Percentiles rank a stretch among this genome's conserved stretches.
Evolutionary conservation across 2,329 filamentous ascomycete species (phyloP).

Genomic region (Aspergillus sp.): DNA sequence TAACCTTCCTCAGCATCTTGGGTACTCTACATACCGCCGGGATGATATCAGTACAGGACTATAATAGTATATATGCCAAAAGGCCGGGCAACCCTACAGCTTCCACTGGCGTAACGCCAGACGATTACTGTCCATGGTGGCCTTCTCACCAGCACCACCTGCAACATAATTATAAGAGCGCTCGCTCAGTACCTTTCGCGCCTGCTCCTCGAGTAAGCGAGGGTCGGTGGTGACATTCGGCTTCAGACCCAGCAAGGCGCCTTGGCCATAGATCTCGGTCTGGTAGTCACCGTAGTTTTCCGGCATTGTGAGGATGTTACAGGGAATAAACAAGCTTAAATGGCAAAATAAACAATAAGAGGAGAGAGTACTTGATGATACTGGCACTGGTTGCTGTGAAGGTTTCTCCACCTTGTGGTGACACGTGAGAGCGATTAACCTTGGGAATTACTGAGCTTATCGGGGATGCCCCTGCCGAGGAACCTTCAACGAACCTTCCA

Average conservation of each 20-base stretch:
- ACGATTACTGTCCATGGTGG: constrained; percentile 61
- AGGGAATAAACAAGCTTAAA: not conserved
- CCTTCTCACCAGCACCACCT: constrained; percentile 62
- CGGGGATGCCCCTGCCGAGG: too few relatives aligned
- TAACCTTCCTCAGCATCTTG: constrained; percentile 46
- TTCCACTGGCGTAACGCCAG: constrained; percentile 57
- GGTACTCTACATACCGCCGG: constrained; percentile 46
- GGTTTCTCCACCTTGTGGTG: not conserved
- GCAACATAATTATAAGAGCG: constrained; percentile 60
- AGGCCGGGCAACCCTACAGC: constrained; percentile 26
- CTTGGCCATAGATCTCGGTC: constrained; percentile 52
- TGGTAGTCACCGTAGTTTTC: constrained; percentile 48
- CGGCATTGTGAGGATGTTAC: constrained; percentile 22
- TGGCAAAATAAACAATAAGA: not conserved
- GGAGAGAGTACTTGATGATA: not conserved
- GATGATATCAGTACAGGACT: not conserved
- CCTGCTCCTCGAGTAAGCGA: constrained; percentile 57
- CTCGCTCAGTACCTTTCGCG: constrained; percentile 48
- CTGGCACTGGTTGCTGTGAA: not conserved
- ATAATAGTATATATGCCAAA: not conserved
- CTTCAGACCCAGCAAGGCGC: constrained; percentile 49
- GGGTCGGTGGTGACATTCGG: constrained; percentile 61
- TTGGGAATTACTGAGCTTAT: too few relatives aligned
- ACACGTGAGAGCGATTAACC: not conserved
- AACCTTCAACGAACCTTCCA: too few relatives aligned